Evolutionary conservation across 345 rosid species (phyloP).

Genomic region (Salix dunnii): DNA sequence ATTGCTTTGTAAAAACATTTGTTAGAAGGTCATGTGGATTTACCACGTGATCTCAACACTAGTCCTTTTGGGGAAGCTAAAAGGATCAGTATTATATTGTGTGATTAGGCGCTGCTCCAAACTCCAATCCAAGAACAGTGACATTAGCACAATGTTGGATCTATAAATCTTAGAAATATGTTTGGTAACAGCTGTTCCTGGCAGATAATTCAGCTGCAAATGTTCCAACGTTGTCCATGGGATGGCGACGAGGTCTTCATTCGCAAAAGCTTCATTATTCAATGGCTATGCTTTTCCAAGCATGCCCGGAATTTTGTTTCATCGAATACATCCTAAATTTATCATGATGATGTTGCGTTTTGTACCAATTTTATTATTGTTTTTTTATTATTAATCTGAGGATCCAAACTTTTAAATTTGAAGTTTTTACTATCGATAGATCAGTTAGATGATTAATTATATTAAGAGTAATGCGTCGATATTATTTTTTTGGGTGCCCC

Average conservation of each 20-base stretch:
- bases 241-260: not conserved
- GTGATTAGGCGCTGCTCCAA: not conserved
- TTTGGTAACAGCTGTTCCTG: not conserved
- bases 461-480: too few species aligned
- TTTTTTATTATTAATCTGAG: too few species aligned
- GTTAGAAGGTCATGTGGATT: slow-evolving; percentile 38
- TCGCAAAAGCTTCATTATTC: not conserved
- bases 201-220: not conserved
- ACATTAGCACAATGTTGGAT: not conserved
- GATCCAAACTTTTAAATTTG: too few species aligned
- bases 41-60: slow-evolving; percentile 36
- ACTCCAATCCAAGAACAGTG: not conserved
- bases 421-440: too few species aligned
- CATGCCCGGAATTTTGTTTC: not conserved
- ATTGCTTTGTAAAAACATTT: not conserved
- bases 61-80: slow-evolving; percentile 8
- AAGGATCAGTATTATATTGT: not conserved
- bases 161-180: not conserved
- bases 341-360: not conserved
- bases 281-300: not conserved
- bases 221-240: not conserved
- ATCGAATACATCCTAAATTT: not conserved
- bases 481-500: too few species aligned
- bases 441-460: too few species aligned
- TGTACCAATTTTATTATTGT: not conserved